Evolutionary conservation across 257 asterid genomes (phyloP), one percentile per base, ranked within the genome.

Genomic region (Solanum medicagineum): DNA sequence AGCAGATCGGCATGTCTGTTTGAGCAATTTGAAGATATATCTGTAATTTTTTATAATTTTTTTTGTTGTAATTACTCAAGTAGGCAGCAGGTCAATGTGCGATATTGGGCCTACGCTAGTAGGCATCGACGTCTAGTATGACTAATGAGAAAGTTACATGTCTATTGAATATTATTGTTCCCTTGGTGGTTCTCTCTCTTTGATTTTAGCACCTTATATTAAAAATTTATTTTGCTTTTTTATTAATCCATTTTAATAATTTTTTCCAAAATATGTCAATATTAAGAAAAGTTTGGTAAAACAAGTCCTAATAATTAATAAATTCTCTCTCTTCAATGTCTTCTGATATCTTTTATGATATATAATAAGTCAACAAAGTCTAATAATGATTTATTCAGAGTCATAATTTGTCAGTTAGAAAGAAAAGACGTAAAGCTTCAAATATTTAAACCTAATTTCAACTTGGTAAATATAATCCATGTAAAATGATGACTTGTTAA

Each of bases 1-100:
- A 32, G 36, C 4, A 32, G 0, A 32, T 32, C 4, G 4, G 0
- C 0, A 32, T 2, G 1, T 32, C 0, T 32, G 1, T 4, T 32
- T 3, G 1, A 32, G 3, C 0, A 32, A 3, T 2, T 32, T 32
- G 0, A 32, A 32, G 1, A 32, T 32, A 2, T 32, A 3, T 32
- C 0, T 32, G 0, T 32, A 32, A 32, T 32, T 32, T 32, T 32
- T 32, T 32, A 32, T 32, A 0, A 29, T 29, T 0, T 0, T 29
- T 29, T 29, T 2, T 2, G 2, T 2, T 2, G 3, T 29, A 29
- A 29, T 29, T 29, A 29, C 0, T 29, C 32, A 29, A 29, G 0
- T 29, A 29, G 32, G 0, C 32, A 29, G 32, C 1, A 29, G 29
- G 2, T 29, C 29, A 29, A 1, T 29, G 29, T 29, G 2, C 32